Base-by-base conservation (phyloP, 805 yeast species). In the Vanderwaltozyma yarrowii region DNA sequence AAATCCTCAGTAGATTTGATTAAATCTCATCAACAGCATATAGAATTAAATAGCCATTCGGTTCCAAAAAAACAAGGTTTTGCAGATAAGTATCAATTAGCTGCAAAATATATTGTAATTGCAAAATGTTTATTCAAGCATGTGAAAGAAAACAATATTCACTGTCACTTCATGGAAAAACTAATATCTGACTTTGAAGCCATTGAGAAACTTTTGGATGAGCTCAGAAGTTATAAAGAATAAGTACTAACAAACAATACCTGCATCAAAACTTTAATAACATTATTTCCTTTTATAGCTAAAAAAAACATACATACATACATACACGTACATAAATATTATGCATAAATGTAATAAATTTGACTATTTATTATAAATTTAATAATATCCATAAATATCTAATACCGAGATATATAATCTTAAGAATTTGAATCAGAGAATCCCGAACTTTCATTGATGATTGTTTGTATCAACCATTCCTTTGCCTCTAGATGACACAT, bases 381-480 rank as follows among this genome's bases (percentile, higher is more conserved):
- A n/a, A n/a, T n/a, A n/a, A n/a, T n/a, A n/a, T n/a, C n/a, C n/a
- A n/a, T n/a, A n/a, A n/a, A n/a, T n/a, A n/a, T n/a, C n/a, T n/a
- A n/a, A n/a, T n/a, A n/a, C n/a, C n/a, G n/a, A n/a, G n/a, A n/a
- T n/a, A n/a, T n/a, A n/a, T n/a, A n/a, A n/a, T n/a, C n/a, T n/a
- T n/a, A n/a, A n/a, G n/a, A n/a, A n/a, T n/a, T n/a, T n/a, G n/a
- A n/a, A n/a, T n/a, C n/a, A n/a, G n/a, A n/a, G n/a, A n/a, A n/a
- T n/a, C 27, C 27, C 4, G 27, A 10, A 21, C 39, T 35, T 31
- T 47, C 60, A 40, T 55, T 58, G 5, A 58, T 55, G 5, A 49
- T 56, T 36, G 43, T 56, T 50, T 39, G 61, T 36, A 50, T 57
- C 37, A 43, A 60, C 63, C 61, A 58, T 38, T 59, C 64, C 40